Percentiles rank a stretch among this genome's conserved stretches.
Conservation (phyloP, 257 asterid genomes). For the Nicotiana noctiflora region DNA sequence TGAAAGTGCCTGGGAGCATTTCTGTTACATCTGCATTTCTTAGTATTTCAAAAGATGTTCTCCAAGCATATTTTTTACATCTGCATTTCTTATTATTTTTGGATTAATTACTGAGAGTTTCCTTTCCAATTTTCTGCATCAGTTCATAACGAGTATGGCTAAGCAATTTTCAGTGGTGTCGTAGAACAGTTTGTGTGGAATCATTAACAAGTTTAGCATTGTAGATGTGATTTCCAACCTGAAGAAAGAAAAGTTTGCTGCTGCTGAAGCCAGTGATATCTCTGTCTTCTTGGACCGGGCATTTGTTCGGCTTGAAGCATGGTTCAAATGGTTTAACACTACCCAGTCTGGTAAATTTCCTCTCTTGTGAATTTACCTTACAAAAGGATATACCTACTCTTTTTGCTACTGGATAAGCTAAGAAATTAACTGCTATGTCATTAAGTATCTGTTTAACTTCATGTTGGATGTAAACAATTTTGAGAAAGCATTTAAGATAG, state of each 20-base stretch:
- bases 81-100: too few species aligned
- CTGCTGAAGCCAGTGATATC: constrained; percentile 50
- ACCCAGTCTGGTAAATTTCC: constrained; percentile 73
- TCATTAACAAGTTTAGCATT: constrained; percentile 5
- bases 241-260: constrained; percentile 58
- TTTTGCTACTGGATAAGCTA: not conserved
- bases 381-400: not conserved
- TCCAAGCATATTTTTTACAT: too few species aligned
- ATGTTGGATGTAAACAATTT: not conserved
- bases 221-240: constrained; percentile 69
- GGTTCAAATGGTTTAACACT: constrained; percentile 93
- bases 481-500: not conserved
- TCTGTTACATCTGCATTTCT: too few species aligned
- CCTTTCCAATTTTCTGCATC: not conserved
- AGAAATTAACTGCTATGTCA: too few species aligned
- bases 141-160: not conserved
- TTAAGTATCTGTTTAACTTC: not conserved
- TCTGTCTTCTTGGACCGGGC: constrained; percentile 66
- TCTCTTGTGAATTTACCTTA: not conserved
- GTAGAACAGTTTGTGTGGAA: constrained; percentile 3
- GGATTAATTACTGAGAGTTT: too few species aligned
- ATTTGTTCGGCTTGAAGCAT: constrained; percentile 81
- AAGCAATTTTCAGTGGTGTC: not conserved
- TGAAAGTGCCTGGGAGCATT: too few species aligned
- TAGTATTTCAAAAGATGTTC: too few species aligned